Percentiles rank a stretch among this genome's conserved stretches.
Conservation (phyloP, 371 early-diverging fungal genomes). For the Mortierella sp. region DNA sequence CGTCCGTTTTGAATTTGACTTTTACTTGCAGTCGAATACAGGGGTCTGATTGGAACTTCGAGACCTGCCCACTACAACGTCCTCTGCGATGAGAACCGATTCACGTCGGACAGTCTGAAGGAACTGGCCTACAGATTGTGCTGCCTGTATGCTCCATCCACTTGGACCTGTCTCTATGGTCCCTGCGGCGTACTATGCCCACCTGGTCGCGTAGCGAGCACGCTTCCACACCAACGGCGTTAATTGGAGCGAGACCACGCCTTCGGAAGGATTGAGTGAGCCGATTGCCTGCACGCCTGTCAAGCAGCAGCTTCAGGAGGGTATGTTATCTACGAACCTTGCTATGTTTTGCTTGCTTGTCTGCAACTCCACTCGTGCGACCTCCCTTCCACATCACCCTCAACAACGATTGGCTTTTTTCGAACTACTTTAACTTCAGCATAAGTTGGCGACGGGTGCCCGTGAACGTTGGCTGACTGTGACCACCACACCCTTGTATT, state of each 20-base stretch:
- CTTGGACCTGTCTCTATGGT: slow-evolving; percentile 84
- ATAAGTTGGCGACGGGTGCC: no score
- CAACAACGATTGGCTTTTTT: background rate
- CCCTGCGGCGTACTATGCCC: slow-evolving; percentile 89
- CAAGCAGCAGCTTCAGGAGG: slow-evolving; percentile 16
- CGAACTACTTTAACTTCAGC: no score
- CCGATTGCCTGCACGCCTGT: slow-evolving; percentile 8
- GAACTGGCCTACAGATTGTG: slow-evolving; percentile 81
- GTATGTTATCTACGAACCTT: background rate
- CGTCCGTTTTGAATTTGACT: no score
- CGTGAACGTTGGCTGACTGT: no score
- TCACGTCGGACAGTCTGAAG: slow-evolving; percentile 75
- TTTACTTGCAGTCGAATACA: slow-evolving; percentile 62
- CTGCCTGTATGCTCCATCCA: slow-evolving; percentile 85
- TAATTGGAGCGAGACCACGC: background rate
- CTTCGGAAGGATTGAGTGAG: background rate
- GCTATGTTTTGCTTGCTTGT: background rate
- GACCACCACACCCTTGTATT: no score
- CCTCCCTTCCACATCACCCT: background rate
- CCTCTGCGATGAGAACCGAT: slow-evolving; percentile 78
- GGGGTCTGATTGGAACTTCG: slow-evolving; percentile 85
- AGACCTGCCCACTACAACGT: slow-evolving; percentile 89
- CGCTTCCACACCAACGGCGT: slow-evolving; percentile 67
- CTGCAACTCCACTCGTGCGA: background rate
- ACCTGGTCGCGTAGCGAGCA: slow-evolving; percentile 83